Evolutionary conservation across 75 land plant genomes (phyloP).

Genomic region (Larix kaempferi): DNA sequence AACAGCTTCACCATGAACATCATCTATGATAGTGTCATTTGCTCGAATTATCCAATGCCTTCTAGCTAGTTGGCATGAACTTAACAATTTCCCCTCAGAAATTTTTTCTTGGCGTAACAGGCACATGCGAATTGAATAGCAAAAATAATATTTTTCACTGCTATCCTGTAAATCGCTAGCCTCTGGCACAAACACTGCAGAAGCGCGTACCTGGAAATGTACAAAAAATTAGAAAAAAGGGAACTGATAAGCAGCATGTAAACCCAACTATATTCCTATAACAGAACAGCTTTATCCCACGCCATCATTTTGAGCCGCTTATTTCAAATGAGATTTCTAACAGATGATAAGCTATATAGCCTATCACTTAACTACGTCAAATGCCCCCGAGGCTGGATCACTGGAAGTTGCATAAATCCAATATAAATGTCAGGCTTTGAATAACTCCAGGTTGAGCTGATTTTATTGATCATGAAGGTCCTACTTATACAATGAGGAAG

Average conservation of each 20-base stretch:
- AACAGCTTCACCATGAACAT: slow-evolving; percentile 70
- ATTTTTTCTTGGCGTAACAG: slow-evolving; percentile 51
- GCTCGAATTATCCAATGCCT: slow-evolving; percentile 85
- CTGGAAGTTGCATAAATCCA: too few species aligned
- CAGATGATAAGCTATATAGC: too few species aligned
- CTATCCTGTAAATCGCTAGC: slow-evolving; percentile 19
- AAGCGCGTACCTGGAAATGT: slow-evolving; percentile 66
- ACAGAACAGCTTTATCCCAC: too few species aligned
- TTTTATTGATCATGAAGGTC: too few species aligned
- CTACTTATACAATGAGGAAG: too few species aligned
- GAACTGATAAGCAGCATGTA: neutral
- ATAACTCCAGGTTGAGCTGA: too few species aligned
- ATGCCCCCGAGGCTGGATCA: too few species aligned
- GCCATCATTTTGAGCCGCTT: too few species aligned
- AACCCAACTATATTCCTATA: too few species aligned
- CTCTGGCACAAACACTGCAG: slow-evolving; percentile 91
- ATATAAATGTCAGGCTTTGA: too few species aligned
- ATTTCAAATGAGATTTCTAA: too few species aligned
- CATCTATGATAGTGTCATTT: slow-evolving; percentile 46
- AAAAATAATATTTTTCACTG: slow-evolving; percentile 34
- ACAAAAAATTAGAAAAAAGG: neutral
- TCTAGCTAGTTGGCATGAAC: slow-evolving; percentile 70
- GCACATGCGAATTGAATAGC: slow-evolving; percentile 83
- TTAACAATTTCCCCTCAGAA: slow-evolving; percentile 27
- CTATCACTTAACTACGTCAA: too few species aligned